phyloP scores from a whole-genome alignment of 345 rosid species.

The Citrus unshiu region DNA sequence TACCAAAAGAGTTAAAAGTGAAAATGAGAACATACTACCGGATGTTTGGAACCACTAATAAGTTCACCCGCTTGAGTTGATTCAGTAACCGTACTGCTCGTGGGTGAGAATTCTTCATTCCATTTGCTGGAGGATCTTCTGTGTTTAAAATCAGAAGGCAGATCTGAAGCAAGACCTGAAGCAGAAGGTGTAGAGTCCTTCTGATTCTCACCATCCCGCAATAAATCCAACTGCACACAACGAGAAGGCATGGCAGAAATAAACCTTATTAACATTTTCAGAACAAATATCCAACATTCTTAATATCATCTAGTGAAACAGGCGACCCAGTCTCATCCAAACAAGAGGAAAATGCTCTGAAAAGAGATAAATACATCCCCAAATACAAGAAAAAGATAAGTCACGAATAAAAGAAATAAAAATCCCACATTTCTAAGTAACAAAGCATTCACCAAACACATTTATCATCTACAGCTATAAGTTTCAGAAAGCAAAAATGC shows the following conservation, averaged over 20 bases:
- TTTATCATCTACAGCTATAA: not conserved
- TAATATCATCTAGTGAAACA: not conserved
- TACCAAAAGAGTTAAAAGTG: not conserved
- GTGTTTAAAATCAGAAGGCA: constrained; percentile 54
- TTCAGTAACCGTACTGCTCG: constrained; percentile 66
- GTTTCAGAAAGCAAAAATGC: not conserved
- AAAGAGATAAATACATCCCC: not conserved
- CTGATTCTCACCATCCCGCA: constrained; percentile 51
- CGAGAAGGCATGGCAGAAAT: constrained; percentile 16
- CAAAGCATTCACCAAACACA: not conserved
- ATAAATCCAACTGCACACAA: constrained; percentile 52
- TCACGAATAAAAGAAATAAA: not conserved
- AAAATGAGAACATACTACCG: constrained; percentile 32
- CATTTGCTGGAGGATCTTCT: constrained; percentile 73
- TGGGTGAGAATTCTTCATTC: constrained; percentile 71
- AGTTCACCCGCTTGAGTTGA: constrained; percentile 60
- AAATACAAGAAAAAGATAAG: not conserved
- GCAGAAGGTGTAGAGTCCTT: constrained; percentile 50
- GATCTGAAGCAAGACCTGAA: constrained; percentile 44
- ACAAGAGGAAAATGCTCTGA: not conserved
- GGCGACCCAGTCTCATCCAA: not conserved
- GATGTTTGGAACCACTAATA: constrained; percentile 40
- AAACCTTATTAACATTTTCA: not conserved
- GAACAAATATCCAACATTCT: not conserved
- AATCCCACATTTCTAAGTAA: not conserved